Base-by-base conservation (phyloP, 169 alveolate genomes). In the Plasmodium vivax region DNA sequence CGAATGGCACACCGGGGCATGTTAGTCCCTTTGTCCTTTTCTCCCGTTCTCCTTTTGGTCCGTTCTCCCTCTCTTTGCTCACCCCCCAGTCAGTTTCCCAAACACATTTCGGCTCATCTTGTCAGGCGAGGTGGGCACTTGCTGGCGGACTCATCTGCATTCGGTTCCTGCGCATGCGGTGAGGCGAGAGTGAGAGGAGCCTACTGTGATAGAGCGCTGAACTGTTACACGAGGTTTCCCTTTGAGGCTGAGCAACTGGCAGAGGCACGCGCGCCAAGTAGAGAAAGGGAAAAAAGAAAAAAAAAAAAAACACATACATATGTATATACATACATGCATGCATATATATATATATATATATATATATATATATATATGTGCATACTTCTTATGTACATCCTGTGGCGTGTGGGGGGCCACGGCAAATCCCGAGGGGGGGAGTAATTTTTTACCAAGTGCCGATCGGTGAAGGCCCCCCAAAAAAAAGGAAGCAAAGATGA, bases 1-100 rank as follows among this genome's bases (percentile, higher is more conserved):
- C 34, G 34, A 62, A 62, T 27, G 27, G 75, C 27, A 62, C 34
- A 8, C 14, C 75, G 75, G 27, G 75, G 16, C 75, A 62, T 36
- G 36, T 62, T 62, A 0, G 75, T 62, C 38, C 38, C 19, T 19
- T 62, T n/a, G 14, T 19, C 30, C 30, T 14, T 27, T 19, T 19
- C 75, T 45, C 56, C n/a, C 12, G n/a, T 45, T 45, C 56, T 45
- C 45, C 45, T 3, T 38, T 3, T 38, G 9, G 2, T 8, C 45
- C 0, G 45, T 38, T 38, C 45, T 38, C 71, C 14, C 1, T 54
- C 19, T 10, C 19, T 54, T 54, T 16, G 38, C 41, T 10, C 71
- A 88, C 94, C 90, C 91, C 73, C 82, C 94, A 38, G 77, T 32
- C 82, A 88, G 23, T 51, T 81, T 88, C 16, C 94, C 83, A 45